These are phyloP conservation scores for Polyporus tsugae DNA, from an alignment of 1,284 basidiomycete species.

Conservation along the genomic window DNA sequence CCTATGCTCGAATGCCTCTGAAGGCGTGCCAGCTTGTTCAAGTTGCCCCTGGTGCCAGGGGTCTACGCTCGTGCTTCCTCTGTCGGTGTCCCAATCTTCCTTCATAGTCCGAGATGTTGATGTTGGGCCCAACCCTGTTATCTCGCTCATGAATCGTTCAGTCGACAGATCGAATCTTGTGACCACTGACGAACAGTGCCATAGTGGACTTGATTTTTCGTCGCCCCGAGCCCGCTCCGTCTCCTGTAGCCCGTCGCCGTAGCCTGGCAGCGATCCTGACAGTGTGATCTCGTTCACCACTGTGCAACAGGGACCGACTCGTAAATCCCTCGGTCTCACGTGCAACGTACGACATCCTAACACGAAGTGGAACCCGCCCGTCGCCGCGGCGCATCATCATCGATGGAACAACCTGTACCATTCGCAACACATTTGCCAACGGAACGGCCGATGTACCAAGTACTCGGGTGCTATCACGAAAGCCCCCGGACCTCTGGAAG, in stretches of 20 bases:
- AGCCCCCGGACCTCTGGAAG: no score
- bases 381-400: neutral
- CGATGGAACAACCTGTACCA: neutral
- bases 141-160: neutral
- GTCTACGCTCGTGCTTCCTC: neutral
- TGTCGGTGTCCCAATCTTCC: neutral
- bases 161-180: neutral
- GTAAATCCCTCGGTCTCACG: neutral
- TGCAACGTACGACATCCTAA: neutral
- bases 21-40: slow-evolving; percentile 1
- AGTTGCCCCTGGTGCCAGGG: neutral
- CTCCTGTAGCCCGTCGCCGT: neutral
- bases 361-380: neutral
- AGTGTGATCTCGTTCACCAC: neutral
- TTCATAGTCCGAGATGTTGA: neutral
- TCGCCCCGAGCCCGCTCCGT: neutral
- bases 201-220: neutral
- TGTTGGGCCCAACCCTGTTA: neutral
- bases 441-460: neutral
- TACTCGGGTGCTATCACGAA: neutral
- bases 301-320: neutral
- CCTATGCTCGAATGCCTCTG: neutral
- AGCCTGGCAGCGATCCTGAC: neutral
- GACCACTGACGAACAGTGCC: neutral
- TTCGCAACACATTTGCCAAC: neutral